These are phyloP conservation scores for Fusarium brevicatenulatum DNA, from an alignment of 2,329 filamentous ascomycete species.

Conservation along the genomic window DNA sequence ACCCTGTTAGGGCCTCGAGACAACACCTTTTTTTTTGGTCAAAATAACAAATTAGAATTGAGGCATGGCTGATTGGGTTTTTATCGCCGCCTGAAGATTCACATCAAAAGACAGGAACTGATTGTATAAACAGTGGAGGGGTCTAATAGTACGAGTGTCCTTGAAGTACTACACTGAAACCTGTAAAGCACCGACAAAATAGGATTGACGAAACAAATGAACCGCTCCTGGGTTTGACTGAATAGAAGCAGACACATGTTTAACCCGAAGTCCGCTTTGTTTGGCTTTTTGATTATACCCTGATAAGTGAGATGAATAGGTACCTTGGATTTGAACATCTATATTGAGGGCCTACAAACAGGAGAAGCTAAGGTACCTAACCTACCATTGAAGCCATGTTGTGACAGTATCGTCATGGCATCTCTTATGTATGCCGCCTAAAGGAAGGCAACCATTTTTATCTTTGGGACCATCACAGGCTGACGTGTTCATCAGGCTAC, in stretches of 20 bases:
- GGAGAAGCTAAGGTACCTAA: constrained; percentile 1
- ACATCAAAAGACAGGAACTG: neutral
- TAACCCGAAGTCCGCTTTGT: no score
- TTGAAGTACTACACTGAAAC: neutral
- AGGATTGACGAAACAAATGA: neutral
- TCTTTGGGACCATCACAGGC: constrained; percentile 29
- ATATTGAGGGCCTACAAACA: constrained; percentile 3
- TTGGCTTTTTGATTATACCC: neutral
- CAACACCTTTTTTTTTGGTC: neutral
- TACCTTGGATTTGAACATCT: neutral
- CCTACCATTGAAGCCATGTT: neutral
- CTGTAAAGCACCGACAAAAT: neutral
- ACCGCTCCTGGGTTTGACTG: neutral
- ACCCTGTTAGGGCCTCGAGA: neutral
- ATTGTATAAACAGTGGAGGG: neutral
- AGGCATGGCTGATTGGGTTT: neutral
- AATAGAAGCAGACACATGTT: neutral
- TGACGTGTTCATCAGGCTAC: constrained; percentile 42
- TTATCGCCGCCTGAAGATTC: neutral
- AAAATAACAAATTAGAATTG: neutral
- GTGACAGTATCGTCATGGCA: neutral
- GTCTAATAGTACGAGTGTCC: neutral
- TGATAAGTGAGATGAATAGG: neutral
- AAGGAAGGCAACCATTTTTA: constrained; percentile 27
- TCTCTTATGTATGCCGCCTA: neutral